Evolutionary conservation across 352 stramenopile species (phyloP).

Genomic region (Globisporangium irregulare): DNA sequence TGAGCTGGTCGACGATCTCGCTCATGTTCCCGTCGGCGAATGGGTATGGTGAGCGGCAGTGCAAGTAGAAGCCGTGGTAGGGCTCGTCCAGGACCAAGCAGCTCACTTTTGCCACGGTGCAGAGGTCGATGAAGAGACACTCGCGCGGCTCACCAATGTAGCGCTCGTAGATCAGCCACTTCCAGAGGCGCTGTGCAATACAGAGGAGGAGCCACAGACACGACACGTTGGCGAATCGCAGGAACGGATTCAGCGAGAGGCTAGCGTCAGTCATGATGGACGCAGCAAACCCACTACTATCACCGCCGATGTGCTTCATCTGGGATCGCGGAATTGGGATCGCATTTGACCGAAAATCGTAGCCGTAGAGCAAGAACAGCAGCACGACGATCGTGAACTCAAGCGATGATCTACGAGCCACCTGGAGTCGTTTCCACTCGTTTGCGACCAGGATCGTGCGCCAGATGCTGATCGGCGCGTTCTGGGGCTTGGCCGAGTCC

Average conservation of each 20-base stretch:
- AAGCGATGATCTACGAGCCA: constrained; percentile 72
- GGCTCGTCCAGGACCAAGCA: constrained; percentile 90
- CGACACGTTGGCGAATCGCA: constrained; percentile 88
- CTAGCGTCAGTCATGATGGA: constrained; percentile 25
- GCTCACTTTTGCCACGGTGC: constrained; percentile 92
- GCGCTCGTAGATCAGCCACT: constrained; percentile 85
- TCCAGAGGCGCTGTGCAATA: constrained; percentile 81
- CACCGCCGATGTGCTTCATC: constrained; percentile 46
- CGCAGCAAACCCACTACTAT: constrained; percentile 32
- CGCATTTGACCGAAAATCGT: constrained; percentile 41
- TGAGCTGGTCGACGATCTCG: constrained; percentile 89
- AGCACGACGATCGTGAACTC: constrained; percentile 81
- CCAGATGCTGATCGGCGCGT: constrained; percentile 88
- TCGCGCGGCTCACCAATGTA: constrained; percentile 70
- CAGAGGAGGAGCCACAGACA: constrained; percentile 85
- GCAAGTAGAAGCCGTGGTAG: constrained; percentile 94
- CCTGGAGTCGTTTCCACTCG: constrained; percentile 92
- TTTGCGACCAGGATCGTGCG: constrained; percentile 93
- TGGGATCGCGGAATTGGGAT: constrained; percentile 55
- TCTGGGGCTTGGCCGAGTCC: constrained; percentile 41
- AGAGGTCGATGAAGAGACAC: constrained; percentile 91
- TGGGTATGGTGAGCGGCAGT: constrained; percentile 92
- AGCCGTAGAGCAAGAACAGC: constrained; percentile 87
- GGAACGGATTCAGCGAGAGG: constrained; percentile 73
- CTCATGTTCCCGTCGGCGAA: constrained; percentile 92